These are phyloP conservation scores for Colletotrichum zoysiae DNA, from an alignment of 2,329 filamentous ascomycete genomes.

Conservation along the genomic window DNA sequence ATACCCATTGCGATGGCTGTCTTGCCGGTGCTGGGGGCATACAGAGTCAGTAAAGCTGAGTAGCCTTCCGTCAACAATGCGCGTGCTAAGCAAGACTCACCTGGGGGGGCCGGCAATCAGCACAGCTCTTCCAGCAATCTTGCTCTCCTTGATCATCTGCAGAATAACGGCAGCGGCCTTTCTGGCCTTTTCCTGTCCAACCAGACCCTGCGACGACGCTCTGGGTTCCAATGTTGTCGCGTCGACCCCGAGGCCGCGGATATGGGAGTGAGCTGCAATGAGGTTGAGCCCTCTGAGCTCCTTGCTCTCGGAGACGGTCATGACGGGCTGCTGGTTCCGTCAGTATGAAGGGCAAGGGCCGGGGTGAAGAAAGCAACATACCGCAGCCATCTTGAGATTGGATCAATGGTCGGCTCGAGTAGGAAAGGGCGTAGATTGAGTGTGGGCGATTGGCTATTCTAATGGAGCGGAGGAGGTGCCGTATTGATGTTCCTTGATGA, in stretches of 20 bases:
- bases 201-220: constrained; percentile 87
- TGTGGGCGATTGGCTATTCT: background rate
- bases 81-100: constrained; percentile 52
- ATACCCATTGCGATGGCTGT: constrained; percentile 99
- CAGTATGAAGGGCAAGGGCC: constrained; percentile 4
- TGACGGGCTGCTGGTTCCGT: constrained; percentile 60
- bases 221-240: constrained; percentile 90
- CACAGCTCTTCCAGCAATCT: constrained; percentile 95
- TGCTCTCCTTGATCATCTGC: constrained; percentile 99
- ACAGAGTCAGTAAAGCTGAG: constrained; percentile 38
- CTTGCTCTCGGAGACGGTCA: constrained; percentile 93
- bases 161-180: constrained; percentile 97
- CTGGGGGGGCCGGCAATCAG: constrained; percentile 94
- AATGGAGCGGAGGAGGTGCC: background rate
- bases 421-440: background rate
- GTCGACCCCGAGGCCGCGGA: constrained; percentile 94
- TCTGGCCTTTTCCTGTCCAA: constrained; percentile 95
- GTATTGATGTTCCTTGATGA: constrained; percentile 14
- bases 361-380: constrained; percentile 49
- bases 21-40: constrained; percentile 84
- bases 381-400: constrained; percentile 63
- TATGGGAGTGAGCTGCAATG: constrained; percentile 98
- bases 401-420: background rate
- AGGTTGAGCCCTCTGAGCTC: constrained; percentile 97
- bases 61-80: background rate